A percentile compares a stretch with the other conserved stretches of the same genome.
Conservation (phyloP, 2,329 filamentous ascomycete genomes). For the Nemania sp. region DNA sequence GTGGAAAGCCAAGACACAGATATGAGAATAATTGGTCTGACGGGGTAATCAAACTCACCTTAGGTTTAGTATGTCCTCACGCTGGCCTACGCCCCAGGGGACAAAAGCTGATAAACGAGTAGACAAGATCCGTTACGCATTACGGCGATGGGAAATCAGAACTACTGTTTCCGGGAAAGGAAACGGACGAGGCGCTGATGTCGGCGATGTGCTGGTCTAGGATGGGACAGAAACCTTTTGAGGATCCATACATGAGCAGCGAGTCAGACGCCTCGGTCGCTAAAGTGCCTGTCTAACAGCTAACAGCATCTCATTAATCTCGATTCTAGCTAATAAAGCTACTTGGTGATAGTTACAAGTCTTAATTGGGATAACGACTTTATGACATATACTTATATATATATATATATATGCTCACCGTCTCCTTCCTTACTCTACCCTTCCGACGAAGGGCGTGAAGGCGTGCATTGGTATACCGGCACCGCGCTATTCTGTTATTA, state of each 20-base stretch:
- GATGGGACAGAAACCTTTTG: constrained; percentile 12
- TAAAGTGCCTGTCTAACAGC: not conserved
- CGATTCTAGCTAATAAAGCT: no score
- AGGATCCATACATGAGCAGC: constrained; percentile 6
- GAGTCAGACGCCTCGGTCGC: not conserved
- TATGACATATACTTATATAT: no score
- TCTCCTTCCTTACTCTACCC: no score
- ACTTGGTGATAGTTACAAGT: no score
- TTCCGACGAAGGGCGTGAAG: no score
- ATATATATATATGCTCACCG: no score
- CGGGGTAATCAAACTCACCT: constrained; percentile 8
- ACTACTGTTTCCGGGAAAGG: not conserved
- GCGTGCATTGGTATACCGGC: no score
- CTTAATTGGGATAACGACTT: no score
- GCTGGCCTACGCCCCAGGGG: not conserved
- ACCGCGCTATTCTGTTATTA: no score
- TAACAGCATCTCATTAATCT: no score
- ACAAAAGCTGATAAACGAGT: not conserved
- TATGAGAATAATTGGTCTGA: constrained; percentile 10
- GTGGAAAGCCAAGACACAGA: not conserved
- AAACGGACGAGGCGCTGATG: constrained; percentile 11
- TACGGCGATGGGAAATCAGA: constrained; percentile 12
- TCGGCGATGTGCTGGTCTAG: constrained; percentile 14
- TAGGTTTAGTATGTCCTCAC: not conserved
- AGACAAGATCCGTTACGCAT: constrained; percentile 7